Evolutionary conservation across 352 stramenopile species (phyloP).

Genomic region (Pythium aristosporum): DNA sequence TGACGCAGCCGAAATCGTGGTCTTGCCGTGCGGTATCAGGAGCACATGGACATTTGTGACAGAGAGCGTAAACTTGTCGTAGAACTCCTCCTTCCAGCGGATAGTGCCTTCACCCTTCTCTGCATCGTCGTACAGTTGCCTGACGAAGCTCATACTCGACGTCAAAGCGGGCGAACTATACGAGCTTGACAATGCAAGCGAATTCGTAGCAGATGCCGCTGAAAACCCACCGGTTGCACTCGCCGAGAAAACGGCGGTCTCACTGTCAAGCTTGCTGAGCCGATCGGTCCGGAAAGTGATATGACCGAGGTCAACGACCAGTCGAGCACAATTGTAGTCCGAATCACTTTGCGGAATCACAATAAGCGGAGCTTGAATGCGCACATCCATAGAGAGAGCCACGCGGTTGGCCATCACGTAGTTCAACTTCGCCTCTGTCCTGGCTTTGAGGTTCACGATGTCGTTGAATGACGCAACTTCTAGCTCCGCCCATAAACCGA

Average conservation of each 20-base stretch:
- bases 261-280: slow-evolving; percentile 73
- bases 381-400: slow-evolving; percentile 72
- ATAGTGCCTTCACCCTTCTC: slow-evolving; percentile 81
- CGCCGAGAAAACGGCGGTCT: slow-evolving; percentile 36
- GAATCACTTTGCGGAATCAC: slow-evolving; percentile 82
- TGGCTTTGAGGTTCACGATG: slow-evolving; percentile 87
- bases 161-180: slow-evolving; percentile 42
- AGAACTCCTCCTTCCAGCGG: slow-evolving; percentile 90
- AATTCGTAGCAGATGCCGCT: slow-evolving; percentile 29
- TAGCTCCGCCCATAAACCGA: slow-evolving; percentile 84
- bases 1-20: neutral
- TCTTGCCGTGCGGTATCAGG: slow-evolving; percentile 63
- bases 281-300: slow-evolving; percentile 85
- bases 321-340: slow-evolving; percentile 71
- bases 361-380: slow-evolving; percentile 85
- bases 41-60: slow-evolving; percentile 84
- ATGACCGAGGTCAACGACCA: slow-evolving; percentile 81
- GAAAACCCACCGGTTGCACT: slow-evolving; percentile 30
- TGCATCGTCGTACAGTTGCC: slow-evolving; percentile 85
- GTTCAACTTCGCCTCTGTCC: slow-evolving; percentile 87
- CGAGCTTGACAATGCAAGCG: slow-evolving; percentile 43
- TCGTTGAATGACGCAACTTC: slow-evolving; percentile 89
- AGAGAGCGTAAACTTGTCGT: slow-evolving; percentile 87
- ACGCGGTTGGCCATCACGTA: slow-evolving; percentile 88
- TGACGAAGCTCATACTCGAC: slow-evolving; percentile 76